Conservation (phyloP, 805 yeast species). For the Kazachstania bromeliacearum region DNA sequence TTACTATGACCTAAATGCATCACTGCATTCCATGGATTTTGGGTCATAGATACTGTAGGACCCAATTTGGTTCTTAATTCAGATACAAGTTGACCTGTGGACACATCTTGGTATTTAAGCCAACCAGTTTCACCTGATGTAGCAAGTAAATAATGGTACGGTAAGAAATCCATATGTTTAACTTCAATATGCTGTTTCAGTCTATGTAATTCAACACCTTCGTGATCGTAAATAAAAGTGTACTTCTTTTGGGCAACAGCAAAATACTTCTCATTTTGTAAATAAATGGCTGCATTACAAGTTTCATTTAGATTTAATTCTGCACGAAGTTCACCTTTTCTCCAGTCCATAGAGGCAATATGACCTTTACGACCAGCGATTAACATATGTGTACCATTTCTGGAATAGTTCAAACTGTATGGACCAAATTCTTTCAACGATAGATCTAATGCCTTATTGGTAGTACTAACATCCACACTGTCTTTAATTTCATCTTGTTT, state of each 20-base stretch:
- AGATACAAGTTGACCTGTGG: slow-evolving; percentile 79
- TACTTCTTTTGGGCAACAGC: slow-evolving; percentile 97
- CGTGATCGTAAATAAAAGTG: slow-evolving; percentile 82
- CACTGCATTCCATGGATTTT: slow-evolving; percentile 93
- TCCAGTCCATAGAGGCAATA: slow-evolving; percentile 93
- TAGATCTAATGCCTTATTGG: slow-evolving; percentile 65
- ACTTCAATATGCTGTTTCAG: slow-evolving; percentile 84
- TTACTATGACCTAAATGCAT: slow-evolving; percentile 88
- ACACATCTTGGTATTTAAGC: slow-evolving; percentile 87
- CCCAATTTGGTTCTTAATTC: slow-evolving; percentile 85
- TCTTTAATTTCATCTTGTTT: slow-evolving; percentile 68
- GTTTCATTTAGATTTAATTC: slow-evolving; percentile 85
- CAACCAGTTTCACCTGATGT: slow-evolving; percentile 87
- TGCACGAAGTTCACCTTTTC: slow-evolving; percentile 69
- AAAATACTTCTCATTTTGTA: slow-evolving; percentile 86
- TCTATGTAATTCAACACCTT: slow-evolving; percentile 87
- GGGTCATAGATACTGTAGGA: slow-evolving; percentile 79
- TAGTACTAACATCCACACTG: slow-evolving; percentile 69
- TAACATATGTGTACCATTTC: slow-evolving; percentile 79
- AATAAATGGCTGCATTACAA: slow-evolving; percentile 77
- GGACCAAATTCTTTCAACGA: slow-evolving; percentile 78
- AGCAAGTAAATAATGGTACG: slow-evolving; percentile 81
- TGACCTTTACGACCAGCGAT: slow-evolving; percentile 91
- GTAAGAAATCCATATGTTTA: slow-evolving; percentile 74
- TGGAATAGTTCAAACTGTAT: slow-evolving; percentile 66